Evolutionary conservation across 2,329 filamentous ascomycete genomes (phyloP), one percentile per base, ranked within the genome.

Genomic region (Macrophomina pseudophaseolina): DNA sequence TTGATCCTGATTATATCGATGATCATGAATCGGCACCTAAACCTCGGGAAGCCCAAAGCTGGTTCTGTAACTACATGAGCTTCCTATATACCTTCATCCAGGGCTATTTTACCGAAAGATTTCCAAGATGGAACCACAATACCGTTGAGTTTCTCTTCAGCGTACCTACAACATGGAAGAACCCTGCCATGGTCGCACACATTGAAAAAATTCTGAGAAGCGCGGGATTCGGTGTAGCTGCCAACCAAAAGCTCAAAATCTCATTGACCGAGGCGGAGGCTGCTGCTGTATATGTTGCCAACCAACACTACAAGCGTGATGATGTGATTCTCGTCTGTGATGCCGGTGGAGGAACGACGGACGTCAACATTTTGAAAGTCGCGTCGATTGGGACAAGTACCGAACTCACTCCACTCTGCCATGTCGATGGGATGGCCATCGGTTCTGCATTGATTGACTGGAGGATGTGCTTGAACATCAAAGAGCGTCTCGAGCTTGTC

Each of bases 91-190:
- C 65, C 1, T 83, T 84, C 67, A 72, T 84, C 59, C 82, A 82
- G 69, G 18, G 33, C 23, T 66, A 58, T 9, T 60, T 69, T 28
- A 16, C 12, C 14, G n/a, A 11, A 9, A 75, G 78, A 16, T 80
- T 76, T 0, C 30, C 58, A 68, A 70, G 5, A 69, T 73, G 40
- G 73, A 81, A 69, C 71, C 72, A 0, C 79, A 35, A 14, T 4
- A 60, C 14, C 5, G 58, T 85, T 5, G 76, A 80, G 33, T 85
- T 85, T 66, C 68, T 84, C 11, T 85, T 85, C 72, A 84, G 82
- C 65, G 82, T 84, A 1, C 83, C 83, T 2, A 85, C 83, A 2
- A 85, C 83, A 0, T 85, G 83, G 83, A 79, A 78, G 11, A 81
- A 73, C 2, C 77, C 81, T 66, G 74, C 76, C 16, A 78, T 80